These are phyloP conservation scores for Megacollybia marginata DNA, from an alignment of 768 basidiomycete species.

Conservation along the genomic window DNA sequence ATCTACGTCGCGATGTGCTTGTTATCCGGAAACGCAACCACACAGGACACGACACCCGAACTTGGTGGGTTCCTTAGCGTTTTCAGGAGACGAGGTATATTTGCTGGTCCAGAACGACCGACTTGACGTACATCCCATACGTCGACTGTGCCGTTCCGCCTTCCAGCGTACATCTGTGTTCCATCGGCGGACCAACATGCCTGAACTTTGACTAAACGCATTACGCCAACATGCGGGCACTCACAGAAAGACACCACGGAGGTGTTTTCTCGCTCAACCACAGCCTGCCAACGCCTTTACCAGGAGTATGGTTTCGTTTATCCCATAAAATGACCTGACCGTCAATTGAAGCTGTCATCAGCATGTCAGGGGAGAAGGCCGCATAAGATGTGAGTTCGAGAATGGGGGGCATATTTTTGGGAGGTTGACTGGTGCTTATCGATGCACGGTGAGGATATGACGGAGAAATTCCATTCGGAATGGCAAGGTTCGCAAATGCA, in stretches of 20 bases:
- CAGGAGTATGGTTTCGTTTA: slow-evolving; percentile 55
- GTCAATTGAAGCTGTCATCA: slow-evolving; percentile 87
- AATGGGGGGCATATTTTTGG: slow-evolving; percentile 72
- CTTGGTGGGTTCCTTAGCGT: slow-evolving; percentile 81
- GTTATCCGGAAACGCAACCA: slow-evolving; percentile 89
- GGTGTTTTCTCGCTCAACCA: slow-evolving; percentile 90
- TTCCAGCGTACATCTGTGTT: slow-evolving; percentile 80
- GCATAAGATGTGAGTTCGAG: slow-evolving; percentile 54
- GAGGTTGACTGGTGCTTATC: slow-evolving; percentile 38
- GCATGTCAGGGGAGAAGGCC: slow-evolving; percentile 69
- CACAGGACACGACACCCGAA: slow-evolving; percentile 87
- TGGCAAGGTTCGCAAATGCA: not conserved
- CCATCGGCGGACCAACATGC: slow-evolving; percentile 94
- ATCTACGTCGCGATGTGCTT: slow-evolving; percentile 84
- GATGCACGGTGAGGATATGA: slow-evolving; percentile 18
- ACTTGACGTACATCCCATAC: slow-evolving; percentile 90
- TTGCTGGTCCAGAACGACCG: slow-evolving; percentile 51
- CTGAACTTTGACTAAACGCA: slow-evolving; percentile 28
- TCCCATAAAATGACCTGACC: slow-evolving; percentile 94
- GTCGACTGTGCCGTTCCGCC: slow-evolving; percentile 85
- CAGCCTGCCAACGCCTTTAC: slow-evolving; percentile 72
- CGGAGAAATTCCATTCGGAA: slow-evolving; percentile 5
- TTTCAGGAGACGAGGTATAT: slow-evolving; percentile 72
- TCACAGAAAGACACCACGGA: slow-evolving; percentile 92
- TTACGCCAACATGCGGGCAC: slow-evolving; percentile 12